Base-by-base conservation (phyloP, 352 stramenopile species). In the Thalassiosira livingstoniorum region DNA sequence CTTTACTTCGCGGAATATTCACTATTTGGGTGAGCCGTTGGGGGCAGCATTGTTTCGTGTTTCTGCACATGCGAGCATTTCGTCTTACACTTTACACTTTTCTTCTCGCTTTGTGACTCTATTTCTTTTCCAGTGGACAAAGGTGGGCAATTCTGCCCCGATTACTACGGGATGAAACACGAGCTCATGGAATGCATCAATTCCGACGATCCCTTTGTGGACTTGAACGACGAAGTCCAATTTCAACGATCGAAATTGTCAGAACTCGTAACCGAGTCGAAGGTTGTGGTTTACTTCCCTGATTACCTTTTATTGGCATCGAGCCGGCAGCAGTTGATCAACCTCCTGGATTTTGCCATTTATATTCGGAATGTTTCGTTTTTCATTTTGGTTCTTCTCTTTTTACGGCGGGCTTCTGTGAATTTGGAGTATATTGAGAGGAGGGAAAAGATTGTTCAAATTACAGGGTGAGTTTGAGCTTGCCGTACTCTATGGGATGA, bases 141-240 rank as follows among this genome's bases (percentile, higher is more conserved):
- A 39, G 81, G 85, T 47, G 85, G 85, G n/a, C 85, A 91, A 43
- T 89, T 86, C 58, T 86, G 79, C 53, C 45, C 61, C 21, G 82
- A 91, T 74, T 91, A 91, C 69, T 91, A 89, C 75, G 84, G 78
- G 4, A 88, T 86, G 72, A 83, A 82, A 72, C 78, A 89, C 45
- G 85, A 91, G 63, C 60, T 91, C 15, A 86, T 89, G 31, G 85
- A 91, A 66, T 89, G 80, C 70, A 89, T 91, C 23, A 66, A 39
- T 65, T 87, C 80, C 1, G 70, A 89, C 13, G 85, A 91, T 75
- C 47, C 83, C 27, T 83, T 78, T 60, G 61, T 87, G 29, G 85
- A 91, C 69, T 65, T 89, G 10, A 91, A 91, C 64, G 85, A 91
- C 65, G 82, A 87, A 21, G 67, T 81, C 18, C 35, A 71, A 32